phyloP scores from a whole-genome alignment of 768 basidiomycete genomes.

The Xerocomellus chrysenteron region DNA sequence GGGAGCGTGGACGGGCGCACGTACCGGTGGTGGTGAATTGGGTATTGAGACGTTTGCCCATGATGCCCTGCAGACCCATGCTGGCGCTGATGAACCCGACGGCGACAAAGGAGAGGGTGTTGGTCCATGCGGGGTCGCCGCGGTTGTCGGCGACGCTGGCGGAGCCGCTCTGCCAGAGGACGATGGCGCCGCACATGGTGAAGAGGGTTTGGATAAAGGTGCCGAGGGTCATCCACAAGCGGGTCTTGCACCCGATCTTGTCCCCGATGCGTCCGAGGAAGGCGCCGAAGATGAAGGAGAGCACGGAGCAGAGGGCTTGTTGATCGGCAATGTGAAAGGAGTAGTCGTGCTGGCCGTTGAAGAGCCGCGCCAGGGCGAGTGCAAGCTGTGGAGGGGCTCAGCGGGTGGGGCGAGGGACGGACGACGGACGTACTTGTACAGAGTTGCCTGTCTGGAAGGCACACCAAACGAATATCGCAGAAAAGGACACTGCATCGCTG shows the following conservation, averaged over 20 bases:
- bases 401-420: neutral
- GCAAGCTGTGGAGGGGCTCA: slow-evolving; percentile 50
- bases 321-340: slow-evolving; percentile 79
- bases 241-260: slow-evolving; percentile 66
- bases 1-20: slow-evolving; percentile 19
- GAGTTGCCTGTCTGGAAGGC: slow-evolving; percentile 84
- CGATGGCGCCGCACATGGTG: slow-evolving; percentile 69
- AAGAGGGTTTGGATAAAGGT: slow-evolving; percentile 75
- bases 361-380: slow-evolving; percentile 80
- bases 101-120: slow-evolving; percentile 61
- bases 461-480: slow-evolving; percentile 81
- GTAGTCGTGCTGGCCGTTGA: slow-evolving; percentile 50
- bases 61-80: slow-evolving; percentile 83
- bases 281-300: slow-evolving; percentile 77
- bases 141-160: slow-evolving; percentile 51
- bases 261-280: slow-evolving; percentile 84
- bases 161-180: slow-evolving; percentile 69
- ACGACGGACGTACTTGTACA: slow-evolving; percentile 46
- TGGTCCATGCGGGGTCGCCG: slow-evolving; percentile 69
- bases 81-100: slow-evolving; percentile 75
- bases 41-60: slow-evolving; percentile 77
- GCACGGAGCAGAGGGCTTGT: slow-evolving; percentile 78
- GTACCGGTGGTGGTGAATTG: slow-evolving; percentile 76
- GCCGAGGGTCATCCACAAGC: slow-evolving; percentile 70
- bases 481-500: slow-evolving; percentile 73